Evolutionary conservation across 176 grass and related monocot species (phyloP), one percentile per base, ranked within the genome.

Genomic region (Oryza longistaminata): DNA sequence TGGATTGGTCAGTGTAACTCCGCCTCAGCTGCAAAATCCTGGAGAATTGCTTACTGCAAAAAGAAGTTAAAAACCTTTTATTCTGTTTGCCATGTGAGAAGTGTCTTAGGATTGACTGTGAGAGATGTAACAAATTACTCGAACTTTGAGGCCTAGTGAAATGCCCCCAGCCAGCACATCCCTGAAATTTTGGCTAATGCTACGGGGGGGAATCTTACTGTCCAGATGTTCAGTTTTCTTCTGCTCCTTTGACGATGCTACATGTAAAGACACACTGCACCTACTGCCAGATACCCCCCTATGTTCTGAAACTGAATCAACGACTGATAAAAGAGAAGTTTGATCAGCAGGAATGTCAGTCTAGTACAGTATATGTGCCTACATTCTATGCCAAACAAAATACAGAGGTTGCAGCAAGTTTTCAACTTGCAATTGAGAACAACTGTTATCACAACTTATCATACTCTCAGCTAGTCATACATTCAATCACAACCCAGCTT

Each of bases 121-220:
- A 58, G 84, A 68, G 42, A 24, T 87, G 79, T 83, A 86, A 71
- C 40, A 83, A 71, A 8, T 16, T 52, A 64, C 62, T 60, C 50
- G 16, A 83, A 65, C 24, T 70, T 88, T 77, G 66, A 76, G 66
- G 42, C 40, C 29, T 78, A 66, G 12, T 66, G 74, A 71, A 70
- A 50, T 64, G 39, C 19, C n/a, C 48, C 44, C 44, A 39, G 79
- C 27, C 44, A 39, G 79, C 27, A 34, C 61, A 71, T 65, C 80
- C 55, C 86, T 72, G 66, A 62, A 76, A 70, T 76, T 44, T 37
- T 73, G 87, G 22, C 61, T 62, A 74, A 74, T 68, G 60, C 68
- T 42, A 48, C 4, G 61, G 69, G 76, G 69, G 69, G 76, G 48
- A 83, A 62, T 90, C 69, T 79, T 53, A 79, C 79, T 64, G 79